A percentile compares a stretch with the other conserved stretches of the same genome.
phyloP scores from a whole-genome alignment of 768 basidiomycete species.

The Auriculariales sp. region DNA sequence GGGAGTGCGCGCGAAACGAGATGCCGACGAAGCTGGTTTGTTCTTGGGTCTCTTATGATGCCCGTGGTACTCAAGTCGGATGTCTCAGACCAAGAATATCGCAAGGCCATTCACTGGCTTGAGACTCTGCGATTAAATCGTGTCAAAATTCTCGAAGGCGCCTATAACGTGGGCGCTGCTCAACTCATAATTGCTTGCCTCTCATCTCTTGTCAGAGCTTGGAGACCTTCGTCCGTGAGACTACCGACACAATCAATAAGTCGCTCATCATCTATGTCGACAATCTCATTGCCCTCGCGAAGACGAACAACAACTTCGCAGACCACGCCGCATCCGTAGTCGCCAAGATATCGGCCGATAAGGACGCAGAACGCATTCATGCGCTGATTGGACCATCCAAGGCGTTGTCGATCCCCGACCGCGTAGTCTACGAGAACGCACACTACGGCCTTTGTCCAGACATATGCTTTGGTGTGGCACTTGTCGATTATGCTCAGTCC shows the following conservation, averaged over 20 bases:
- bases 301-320: slow-evolving; percentile 62
- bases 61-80: slow-evolving; percentile 1
- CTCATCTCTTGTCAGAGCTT: slow-evolving; percentile 41
- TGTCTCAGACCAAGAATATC: slow-evolving; percentile 68
- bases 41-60: not conserved
- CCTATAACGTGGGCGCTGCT: slow-evolving; percentile 47
- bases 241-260: slow-evolving; percentile 44
- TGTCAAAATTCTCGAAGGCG: slow-evolving; percentile 69
- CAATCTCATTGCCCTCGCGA: slow-evolving; percentile 63
- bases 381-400: slow-evolving; percentile 46
- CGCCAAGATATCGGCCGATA: slow-evolving; percentile 52
- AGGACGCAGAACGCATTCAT: slow-evolving; percentile 46
- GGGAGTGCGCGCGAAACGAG: slow-evolving; percentile 70
- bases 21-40: slow-evolving; percentile 81
- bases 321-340: slow-evolving; percentile 47
- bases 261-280: slow-evolving; percentile 64
- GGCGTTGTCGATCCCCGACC: slow-evolving; percentile 51
- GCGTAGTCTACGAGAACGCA: slow-evolving; percentile 61
- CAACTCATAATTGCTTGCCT: not conserved
- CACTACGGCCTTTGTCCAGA: slow-evolving; percentile 77
- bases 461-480: slow-evolving; percentile 75
- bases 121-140: slow-evolving; percentile 75
- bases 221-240: slow-evolving; percentile 65
- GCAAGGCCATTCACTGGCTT: slow-evolving; percentile 82
- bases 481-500: slow-evolving; percentile 80